These are phyloP conservation scores for Boletus subparvulus DNA, from an alignment of 768 basidiomycete genomes.

Conservation along the genomic window DNA sequence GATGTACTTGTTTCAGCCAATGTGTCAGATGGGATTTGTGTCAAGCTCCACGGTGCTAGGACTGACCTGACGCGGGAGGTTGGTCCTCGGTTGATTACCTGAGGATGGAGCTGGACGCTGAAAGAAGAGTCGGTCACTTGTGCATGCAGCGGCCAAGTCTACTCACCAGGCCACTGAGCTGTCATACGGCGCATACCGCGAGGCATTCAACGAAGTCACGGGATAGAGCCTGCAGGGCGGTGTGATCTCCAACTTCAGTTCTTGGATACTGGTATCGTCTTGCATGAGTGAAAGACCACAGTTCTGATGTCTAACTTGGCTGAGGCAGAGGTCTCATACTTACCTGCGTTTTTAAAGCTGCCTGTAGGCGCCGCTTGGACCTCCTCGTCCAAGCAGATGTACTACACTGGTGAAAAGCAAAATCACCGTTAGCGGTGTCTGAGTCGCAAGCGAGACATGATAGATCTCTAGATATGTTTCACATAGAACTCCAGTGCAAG, in stretches of 20 bases:
- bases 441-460: too few species aligned
- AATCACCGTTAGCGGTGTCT: too few species aligned
- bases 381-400: too few species aligned
- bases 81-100: constrained; percentile 9
- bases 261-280: too few species aligned
- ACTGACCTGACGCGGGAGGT: constrained; percentile 6
- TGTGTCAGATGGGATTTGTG: not conserved
- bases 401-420: too few species aligned
- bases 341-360: too few species aligned
- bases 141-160: rapidly evolving
- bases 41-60: not conserved
- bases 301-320: too few species aligned
- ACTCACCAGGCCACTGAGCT: constrained; percentile 4
- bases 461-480: too few species aligned
- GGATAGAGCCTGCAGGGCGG: constrained; percentile 8
- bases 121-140: not conserved
- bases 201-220: constrained; percentile 14
- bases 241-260: not conserved
- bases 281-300: not conserved
- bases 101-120: constrained; percentile 15
- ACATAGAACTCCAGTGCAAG: too few species aligned
- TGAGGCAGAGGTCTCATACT: too few species aligned
- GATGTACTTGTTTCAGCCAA: not conserved
- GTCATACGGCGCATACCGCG: constrained; percentile 18
- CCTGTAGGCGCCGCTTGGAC: too few species aligned